A percentile compares a stretch with the other conserved stretches of the same genome.
phyloP scores from a whole-genome alignment of 2,329 filamentous ascomycete species.

The Aspergillus texensis region DNA sequence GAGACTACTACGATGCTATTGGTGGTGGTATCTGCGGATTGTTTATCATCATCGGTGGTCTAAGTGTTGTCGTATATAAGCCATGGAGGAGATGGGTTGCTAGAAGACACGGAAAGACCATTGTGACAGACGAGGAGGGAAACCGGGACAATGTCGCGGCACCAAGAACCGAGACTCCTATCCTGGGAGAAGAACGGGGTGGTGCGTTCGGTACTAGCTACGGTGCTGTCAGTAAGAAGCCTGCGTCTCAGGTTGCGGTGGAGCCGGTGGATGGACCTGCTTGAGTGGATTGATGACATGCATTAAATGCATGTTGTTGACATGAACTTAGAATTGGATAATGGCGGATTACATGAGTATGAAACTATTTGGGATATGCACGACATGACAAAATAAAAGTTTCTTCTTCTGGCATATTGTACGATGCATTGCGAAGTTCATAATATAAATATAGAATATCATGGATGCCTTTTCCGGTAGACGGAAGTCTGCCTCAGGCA shows the following conservation, averaged over 20 bases:
- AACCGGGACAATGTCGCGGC: conserved; percentile 23
- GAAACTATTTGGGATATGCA: not conserved
- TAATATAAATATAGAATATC: not conserved
- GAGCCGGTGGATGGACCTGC: conserved; percentile 1
- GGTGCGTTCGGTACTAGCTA: conserved; percentile 9
- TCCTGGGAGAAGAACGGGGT: conserved; percentile 9
- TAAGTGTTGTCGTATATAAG: conserved; percentile 74
- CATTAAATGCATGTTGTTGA: not conserved
- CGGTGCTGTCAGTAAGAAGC: conserved; percentile 16
- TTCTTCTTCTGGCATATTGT: not conserved
- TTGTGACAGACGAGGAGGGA: conserved; percentile 25
- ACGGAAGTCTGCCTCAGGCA: not conserved
- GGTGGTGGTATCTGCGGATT: conserved; percentile 83
- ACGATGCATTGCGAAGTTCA: not conserved
- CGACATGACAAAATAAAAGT: not conserved
- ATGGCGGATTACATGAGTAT: not conserved
- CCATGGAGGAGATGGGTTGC: conserved; percentile 73
- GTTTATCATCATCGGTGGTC: conserved; percentile 75
- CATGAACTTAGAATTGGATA: not conserved
- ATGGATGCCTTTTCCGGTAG: not conserved
- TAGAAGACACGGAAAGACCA: conserved; percentile 25
- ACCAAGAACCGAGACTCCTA: conserved; percentile 15
- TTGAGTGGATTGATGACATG: not conserved
- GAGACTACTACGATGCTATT: conserved; percentile 82
- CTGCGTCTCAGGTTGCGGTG: conserved; percentile 3